phyloP scores from a whole-genome alignment of 2,329 filamentous ascomycete species.

The Stagonosporopsis tanaceti region DNA sequence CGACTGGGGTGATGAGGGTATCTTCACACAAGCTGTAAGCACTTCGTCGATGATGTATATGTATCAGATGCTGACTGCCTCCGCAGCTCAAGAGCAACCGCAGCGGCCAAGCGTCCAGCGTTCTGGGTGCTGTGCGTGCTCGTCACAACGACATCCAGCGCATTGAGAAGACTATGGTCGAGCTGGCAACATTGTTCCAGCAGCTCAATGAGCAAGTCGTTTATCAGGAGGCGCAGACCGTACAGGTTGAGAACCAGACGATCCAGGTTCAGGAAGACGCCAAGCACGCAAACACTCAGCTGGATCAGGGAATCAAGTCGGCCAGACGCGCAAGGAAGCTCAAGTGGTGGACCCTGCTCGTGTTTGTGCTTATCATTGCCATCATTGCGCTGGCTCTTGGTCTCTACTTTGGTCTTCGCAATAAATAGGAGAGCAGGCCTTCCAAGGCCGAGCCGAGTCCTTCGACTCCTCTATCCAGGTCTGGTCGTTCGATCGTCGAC shows the following conservation, averaged over 20 bases:
- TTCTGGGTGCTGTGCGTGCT: conserved; percentile 79
- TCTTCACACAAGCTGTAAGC: conserved; percentile 83
- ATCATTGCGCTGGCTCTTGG: conserved; percentile 61
- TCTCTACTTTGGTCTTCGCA: conserved; percentile 55
- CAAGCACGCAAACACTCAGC: conserved; percentile 72
- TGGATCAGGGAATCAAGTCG: conserved; percentile 71
- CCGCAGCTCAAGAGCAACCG: conserved; percentile 76
- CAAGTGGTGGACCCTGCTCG: conserved; percentile 80
- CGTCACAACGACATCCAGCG: conserved; percentile 84
- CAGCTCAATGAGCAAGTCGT: conserved; percentile 78
- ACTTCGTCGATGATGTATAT: not conserved
- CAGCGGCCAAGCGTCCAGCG: conserved; percentile 73
- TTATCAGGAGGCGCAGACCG: conserved; percentile 72
- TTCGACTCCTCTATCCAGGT: not conserved
- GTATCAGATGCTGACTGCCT: not conserved
- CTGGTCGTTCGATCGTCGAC: not conserved
- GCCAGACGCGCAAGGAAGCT: conserved; percentile 74
- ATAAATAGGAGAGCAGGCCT: conserved; percentile 18
- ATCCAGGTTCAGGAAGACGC: conserved; percentile 71
- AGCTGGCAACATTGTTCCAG: conserved; percentile 74
- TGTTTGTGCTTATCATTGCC: conserved; percentile 59
- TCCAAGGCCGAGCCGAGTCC: not conserved
- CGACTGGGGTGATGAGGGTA: conserved; percentile 79
- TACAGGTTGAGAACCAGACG: conserved; percentile 70
- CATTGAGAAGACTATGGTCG: conserved; percentile 77